Evolutionary conservation across 495 filamentous ascomycete species (phyloP), one percentile per base, ranked within the genome.

Genomic region (Pyrenula aspistea): DNA sequence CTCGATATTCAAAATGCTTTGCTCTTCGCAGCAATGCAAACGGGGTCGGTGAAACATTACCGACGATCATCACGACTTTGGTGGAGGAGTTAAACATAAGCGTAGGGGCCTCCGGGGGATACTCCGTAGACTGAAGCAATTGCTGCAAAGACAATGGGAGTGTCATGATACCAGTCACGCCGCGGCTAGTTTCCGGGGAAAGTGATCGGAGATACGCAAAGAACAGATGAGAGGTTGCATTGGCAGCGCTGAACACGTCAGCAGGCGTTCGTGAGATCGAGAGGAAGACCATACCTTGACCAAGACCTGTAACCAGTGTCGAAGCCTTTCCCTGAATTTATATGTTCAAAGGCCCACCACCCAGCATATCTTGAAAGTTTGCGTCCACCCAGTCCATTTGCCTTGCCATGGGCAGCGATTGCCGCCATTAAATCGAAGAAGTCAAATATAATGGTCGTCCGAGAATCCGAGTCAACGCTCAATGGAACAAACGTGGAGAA

Each of bases 331-430:
- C 85, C 86, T 10, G 77, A 77, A 63, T 97, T 91, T 12, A 68
- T 78, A 60, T 93, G 87, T 64, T 96, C 94, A 69, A 98, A 98
- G 0, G 93, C 92, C 93, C 93, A 98, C 93, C 93, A 98, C 56
- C 92, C 90, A 24, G 94, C 93, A 73, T 96, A 87, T 57, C 93
- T 80, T 2, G 93, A 97, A 36, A 98, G 77, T 68, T 98, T 97
- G 53, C 94, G 80, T 2, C 94, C 93, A 54, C 90, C 89, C 57
- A 97, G 79, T 10, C 93, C 93, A 71, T 98, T 98, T 12, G 79
- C 85, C 71, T 97, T 97, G 42, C 87, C 89, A 65, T 96, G 88
- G 1, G 84, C 84, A 1, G 84, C 83, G 59, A 86, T 75, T 0
- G 94, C 90, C 23, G 92, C 83, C 25, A 98, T 77, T 4, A 98